A percentile compares a stretch with the other conserved stretches of the same genome.
Evolutionary conservation across 2,329 filamentous ascomycete species (phyloP).

Genomic region (Xylaria sp.): DNA sequence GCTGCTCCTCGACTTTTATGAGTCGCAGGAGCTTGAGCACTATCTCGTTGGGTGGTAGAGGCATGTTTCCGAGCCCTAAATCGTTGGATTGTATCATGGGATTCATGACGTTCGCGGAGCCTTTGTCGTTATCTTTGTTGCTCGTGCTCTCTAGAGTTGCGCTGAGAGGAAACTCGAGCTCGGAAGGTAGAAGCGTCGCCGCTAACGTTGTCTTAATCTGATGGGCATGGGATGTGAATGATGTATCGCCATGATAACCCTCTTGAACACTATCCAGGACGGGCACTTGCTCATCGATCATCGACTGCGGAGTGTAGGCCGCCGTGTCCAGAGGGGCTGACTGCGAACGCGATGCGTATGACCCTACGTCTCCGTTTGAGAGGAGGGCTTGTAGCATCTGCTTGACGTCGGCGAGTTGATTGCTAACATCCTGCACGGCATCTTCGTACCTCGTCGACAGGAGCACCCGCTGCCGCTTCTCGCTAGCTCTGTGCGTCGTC

Average conservation of each 20-base stretch:
- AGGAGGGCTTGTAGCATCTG: conserved; percentile 43
- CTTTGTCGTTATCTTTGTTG: conserved; percentile 11
- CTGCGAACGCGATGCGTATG: not conserved
- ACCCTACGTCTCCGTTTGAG: conserved; percentile 28
- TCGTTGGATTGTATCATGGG: conserved; percentile 23
- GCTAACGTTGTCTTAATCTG: conserved; percentile 40
- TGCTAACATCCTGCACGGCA: conserved; percentile 46
- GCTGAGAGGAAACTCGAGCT: conserved; percentile 33
- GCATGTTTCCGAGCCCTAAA: conserved; percentile 33
- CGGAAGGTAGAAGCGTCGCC: conserved; percentile 39
- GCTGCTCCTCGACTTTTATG: conserved; percentile 41
- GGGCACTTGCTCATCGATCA: conserved; percentile 46
- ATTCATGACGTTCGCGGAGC: conserved; percentile 1
- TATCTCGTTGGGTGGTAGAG: conserved; percentile 44
- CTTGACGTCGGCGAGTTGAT: conserved; percentile 44
- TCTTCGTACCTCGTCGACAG: conserved; percentile 49
- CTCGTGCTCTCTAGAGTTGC: conserved; percentile 15
- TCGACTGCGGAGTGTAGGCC: conserved; percentile 39
- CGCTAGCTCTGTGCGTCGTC: conserved; percentile 38
- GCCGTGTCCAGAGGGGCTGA: conserved; percentile 14
- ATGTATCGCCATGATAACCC: conserved; percentile 46
- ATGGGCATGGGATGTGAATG: conserved; percentile 45
- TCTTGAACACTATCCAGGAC: conserved; percentile 40
- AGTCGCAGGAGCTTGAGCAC: conserved; percentile 46
- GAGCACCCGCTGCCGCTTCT: conserved; percentile 49